Evolutionary conservation across 768 basidiomycete species (phyloP), one percentile per base, ranked within the genome.

Genomic region (Termitomyces sp.): DNA sequence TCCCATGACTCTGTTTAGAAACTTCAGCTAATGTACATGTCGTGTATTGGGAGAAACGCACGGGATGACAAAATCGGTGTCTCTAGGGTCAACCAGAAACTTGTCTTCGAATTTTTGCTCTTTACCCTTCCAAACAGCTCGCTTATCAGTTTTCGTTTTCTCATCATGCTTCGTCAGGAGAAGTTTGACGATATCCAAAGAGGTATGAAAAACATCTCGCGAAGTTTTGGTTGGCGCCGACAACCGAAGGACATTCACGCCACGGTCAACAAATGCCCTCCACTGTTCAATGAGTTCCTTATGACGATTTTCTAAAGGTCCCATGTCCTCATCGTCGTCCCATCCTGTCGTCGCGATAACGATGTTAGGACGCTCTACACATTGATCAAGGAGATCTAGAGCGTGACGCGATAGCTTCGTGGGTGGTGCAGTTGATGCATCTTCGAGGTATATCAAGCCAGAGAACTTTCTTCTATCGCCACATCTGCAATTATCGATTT

Each of bases 371-470:
- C 48, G 47, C 17, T 53, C 44, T 29, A 62, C 40, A 17, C 51
- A 56, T 46, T 56, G 57, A 23, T 62, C 57, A 1, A 62, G 43
- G 5, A 51, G 38, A 25, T 62, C 57, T 19, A 52, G 38, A 21
- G 44, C 38, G 32, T 35, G 38, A 19, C 49, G 49, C 17, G 57
- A 51, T 34, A 51, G 23, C 27, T 62, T 59, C 9, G 31, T 31
- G 19, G 54, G 50, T n/a, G 41, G 35, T 5, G 21, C 4, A n/a
- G 21, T 48, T 6, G 57, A 48, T 10, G 46, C 32, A 34, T 56
- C 50, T 32, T 62, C 57, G 8, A 62, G 54, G 35, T 58, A 56
- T 29, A 62, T 53, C 38, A 62, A 37, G 25, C 60, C 60, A 42
- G 60, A 52, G 21, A 62, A 48, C 50, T 53, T 58, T 37, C 49